Evolutionary conservation across 371 early-diverging fungal genomes (phyloP).

Genomic region (Mucor racemosus): DNA sequence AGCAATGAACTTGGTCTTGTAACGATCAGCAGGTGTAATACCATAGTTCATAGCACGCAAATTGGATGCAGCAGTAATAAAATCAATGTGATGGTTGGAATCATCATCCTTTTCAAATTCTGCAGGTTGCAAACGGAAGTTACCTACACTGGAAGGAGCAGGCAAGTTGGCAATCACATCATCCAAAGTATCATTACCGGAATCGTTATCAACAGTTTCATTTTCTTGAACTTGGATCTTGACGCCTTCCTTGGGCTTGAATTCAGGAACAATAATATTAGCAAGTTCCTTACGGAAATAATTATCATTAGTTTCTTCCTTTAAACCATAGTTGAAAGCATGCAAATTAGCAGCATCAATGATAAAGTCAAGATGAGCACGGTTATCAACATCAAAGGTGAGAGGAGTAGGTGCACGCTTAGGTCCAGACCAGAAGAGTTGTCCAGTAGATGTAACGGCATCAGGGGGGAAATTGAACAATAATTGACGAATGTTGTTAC

Average conservation of each 20-base stretch:
- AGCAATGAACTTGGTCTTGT: conserved; percentile 99
- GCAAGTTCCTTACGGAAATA: conserved; percentile 70
- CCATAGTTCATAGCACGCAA: conserved; percentile 97
- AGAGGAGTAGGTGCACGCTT: conserved; percentile 95
- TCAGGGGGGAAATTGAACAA: conserved; percentile 96
- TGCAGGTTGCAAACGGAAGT: conserved; percentile 79
- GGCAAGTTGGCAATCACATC: conserved; percentile 73
- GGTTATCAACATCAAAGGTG: conserved; percentile 78
- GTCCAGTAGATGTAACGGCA: conserved; percentile 91
- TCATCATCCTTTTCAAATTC: conserved; percentile 99
- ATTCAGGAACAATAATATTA: conserved; percentile 82
- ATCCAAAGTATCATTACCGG: conserved; percentile 68
- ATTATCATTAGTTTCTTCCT: conserved; percentile 73
- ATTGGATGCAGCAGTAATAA: conserved; percentile 98
- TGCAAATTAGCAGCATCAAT: conserved; percentile 92
- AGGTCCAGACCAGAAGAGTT: conserved; percentile 99
- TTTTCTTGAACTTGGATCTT: conserved; percentile 96
- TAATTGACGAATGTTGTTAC: conserved; percentile 92
- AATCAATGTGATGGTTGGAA: conserved; percentile 99
- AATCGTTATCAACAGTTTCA: conserved; percentile 58
- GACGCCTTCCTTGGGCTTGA: conserved; percentile 91
- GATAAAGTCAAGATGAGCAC: conserved; percentile 92
- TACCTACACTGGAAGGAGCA: conserved; percentile 71
- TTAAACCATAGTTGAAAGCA: conserved; percentile 94
- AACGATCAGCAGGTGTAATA: conserved; percentile 92